These are phyloP conservation scores for Crithidia fasciculata DNA, from an alignment of 208 protist genomes.

Conservation along the genomic window DNA sequence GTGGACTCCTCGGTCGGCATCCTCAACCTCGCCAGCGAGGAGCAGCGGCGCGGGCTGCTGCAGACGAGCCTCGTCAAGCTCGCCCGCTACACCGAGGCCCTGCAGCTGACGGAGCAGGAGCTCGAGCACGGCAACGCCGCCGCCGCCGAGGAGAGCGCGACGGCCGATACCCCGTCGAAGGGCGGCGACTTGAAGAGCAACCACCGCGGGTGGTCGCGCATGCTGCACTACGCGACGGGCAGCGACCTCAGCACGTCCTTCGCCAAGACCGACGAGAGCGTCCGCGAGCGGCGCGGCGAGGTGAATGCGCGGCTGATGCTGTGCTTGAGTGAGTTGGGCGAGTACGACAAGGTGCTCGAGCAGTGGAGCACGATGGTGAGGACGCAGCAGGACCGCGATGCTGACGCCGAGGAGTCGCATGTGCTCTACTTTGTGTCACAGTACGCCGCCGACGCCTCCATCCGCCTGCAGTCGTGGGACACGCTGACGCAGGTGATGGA, in stretches of 20 bases:
- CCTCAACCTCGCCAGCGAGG: slow-evolving; percentile 67
- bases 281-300: slow-evolving; percentile 48
- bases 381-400: slow-evolving; percentile 28
- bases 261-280: slow-evolving; percentile 42
- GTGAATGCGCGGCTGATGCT: slow-evolving; percentile 65
- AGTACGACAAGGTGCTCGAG: slow-evolving; percentile 74
- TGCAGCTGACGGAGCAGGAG: slow-evolving; percentile 74
- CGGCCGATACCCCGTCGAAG: slow-evolving; percentile 30
- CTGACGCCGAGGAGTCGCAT: slow-evolving; percentile 53
- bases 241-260: slow-evolving; percentile 57
- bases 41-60: slow-evolving; percentile 67
- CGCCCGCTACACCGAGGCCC: slow-evolving; percentile 70
- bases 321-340: slow-evolving; percentile 79
- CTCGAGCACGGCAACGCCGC: slow-evolving; percentile 50
- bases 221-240: slow-evolving; percentile 45
- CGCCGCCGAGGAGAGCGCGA: slow-evolving; percentile 45
- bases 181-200: slow-evolving; percentile 23
- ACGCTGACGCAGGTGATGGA: slow-evolving; percentile 55
- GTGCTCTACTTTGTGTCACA: slow-evolving; percentile 76
- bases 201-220: slow-evolving; percentile 41
- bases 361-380: slow-evolving; percentile 63
- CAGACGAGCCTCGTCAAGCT: slow-evolving; percentile 85
- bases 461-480: slow-evolving; percentile 80
- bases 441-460: slow-evolving; percentile 86
- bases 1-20: slow-evolving; percentile 82